Percentiles rank a stretch among this genome's conserved stretches.
phyloP scores from a whole-genome alignment of 2,329 filamentous ascomycete species.

The Zalaria sp. region DNA sequence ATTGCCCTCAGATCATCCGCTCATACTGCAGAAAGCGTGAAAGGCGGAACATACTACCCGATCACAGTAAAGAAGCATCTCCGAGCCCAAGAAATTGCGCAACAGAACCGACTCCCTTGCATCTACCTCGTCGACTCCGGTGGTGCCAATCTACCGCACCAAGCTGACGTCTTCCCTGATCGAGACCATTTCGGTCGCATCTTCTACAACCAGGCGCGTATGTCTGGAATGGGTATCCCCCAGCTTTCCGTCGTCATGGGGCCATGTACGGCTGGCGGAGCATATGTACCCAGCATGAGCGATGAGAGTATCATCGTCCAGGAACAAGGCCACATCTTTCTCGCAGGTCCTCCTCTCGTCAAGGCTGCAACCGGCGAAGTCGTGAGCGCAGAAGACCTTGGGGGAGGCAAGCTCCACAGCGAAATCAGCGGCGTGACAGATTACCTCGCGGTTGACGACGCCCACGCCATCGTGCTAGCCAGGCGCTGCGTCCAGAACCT shows the following conservation, averaged over 20 bases:
- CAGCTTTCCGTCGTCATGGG: slow-evolving; percentile 96
- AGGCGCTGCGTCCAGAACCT: slow-evolving; percentile 75
- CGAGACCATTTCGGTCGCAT: slow-evolving; percentile 91
- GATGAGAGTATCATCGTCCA: slow-evolving; percentile 96
- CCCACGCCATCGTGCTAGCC: slow-evolving; percentile 76
- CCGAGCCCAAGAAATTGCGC: slow-evolving; percentile 76
- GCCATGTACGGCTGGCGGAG: slow-evolving; percentile 86
- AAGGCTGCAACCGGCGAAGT: slow-evolving; percentile 92
- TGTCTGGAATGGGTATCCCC: slow-evolving; percentile 78
- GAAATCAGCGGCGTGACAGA: slow-evolving; percentile 88
- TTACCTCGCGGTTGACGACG: slow-evolving; percentile 87
- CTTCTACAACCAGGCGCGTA: slow-evolving; percentile 94
- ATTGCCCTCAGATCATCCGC: neutral
- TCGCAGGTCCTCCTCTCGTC: slow-evolving; percentile 85
- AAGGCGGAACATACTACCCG: slow-evolving; percentile 92
- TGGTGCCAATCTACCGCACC: slow-evolving; percentile 86
- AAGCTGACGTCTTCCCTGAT: slow-evolving; percentile 92
- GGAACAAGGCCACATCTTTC: slow-evolving; percentile 92
- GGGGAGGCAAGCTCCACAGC: slow-evolving; percentile 78
- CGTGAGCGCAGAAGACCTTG: slow-evolving; percentile 79
- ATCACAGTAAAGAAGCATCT: slow-evolving; percentile 97
- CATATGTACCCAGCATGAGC: slow-evolving; percentile 93
- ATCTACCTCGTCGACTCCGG: slow-evolving; percentile 95
- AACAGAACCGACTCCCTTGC: slow-evolving; percentile 73
- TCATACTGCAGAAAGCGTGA: slow-evolving; percentile 38